Evolutionary conservation across 441 rosid genomes (phyloP), one percentile per base, ranked within the genome.

Genomic region (Euphorbia corollata): DNA sequence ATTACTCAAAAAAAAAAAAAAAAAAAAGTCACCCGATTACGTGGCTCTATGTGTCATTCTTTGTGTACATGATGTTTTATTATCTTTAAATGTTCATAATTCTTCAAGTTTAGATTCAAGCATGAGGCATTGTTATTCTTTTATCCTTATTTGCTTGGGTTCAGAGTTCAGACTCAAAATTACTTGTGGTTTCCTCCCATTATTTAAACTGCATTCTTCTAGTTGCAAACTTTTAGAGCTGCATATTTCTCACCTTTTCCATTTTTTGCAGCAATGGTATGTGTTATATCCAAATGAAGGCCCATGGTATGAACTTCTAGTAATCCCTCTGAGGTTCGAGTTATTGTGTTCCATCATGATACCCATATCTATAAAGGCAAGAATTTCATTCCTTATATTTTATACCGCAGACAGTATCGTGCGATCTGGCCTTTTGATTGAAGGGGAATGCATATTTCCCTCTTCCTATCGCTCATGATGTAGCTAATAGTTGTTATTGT

Each of bases 281-380:
- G 97, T 92, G 72, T 77, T 65, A 57, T 95, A 95, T 77, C 99
- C 98, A 54, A 76, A 83, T 68, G 88, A 92, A 77, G 95, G 90
- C 67, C 99, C 96, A 36, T 95, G 99, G 99, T 95, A 88, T 75
- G 98, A 92, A 73, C 80, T 92, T 55, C 75, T 95, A 80, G 83
- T 95, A 73, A 95, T 95, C 70, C 99, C 98, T 68, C 78, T 95
- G 67, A 89, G 99, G 81, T 95, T 95, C 76, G 98, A 95, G 86
- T 97, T 95, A 71, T 87, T 95, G 39, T 95, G 99, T 78, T 95
- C 99, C 77, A 95, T 95, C 78, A 95, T 95, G 98, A 95, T 95
- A 79, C 98, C 99, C 48, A 95, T 95, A 70, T 95, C 99, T 58
- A 85, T 95, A 60, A 95, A 95, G 95, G 99, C 85, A 79, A 84